phyloP scores from a whole-genome alignment of 2,329 filamentous ascomycete genomes.

The Paradendryphiella salina region DNA sequence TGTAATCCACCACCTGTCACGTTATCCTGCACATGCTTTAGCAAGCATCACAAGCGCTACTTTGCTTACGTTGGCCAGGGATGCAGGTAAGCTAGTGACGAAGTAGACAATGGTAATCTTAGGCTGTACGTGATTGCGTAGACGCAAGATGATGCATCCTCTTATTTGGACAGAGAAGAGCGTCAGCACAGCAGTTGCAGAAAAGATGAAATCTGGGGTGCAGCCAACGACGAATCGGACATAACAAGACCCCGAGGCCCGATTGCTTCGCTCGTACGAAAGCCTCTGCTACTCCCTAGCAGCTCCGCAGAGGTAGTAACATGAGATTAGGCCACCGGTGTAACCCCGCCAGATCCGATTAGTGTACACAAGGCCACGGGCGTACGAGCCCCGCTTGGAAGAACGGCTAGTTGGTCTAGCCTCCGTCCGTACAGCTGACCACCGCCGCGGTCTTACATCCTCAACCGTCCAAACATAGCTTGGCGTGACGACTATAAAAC shows the following conservation, averaged over 20 bases:
- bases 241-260: not conserved
- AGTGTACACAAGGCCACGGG: not conserved
- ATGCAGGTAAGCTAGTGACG: too few relatives aligned
- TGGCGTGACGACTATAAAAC: not conserved
- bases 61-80: too few relatives aligned
- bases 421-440: not conserved
- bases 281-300: not conserved
- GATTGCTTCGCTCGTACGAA: not conserved
- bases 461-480: not conserved
- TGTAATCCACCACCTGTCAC: not conserved
- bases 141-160: too few relatives aligned
- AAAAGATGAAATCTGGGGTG: too few relatives aligned
- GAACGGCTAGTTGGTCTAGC: not conserved
- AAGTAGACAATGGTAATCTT: too few relatives aligned
- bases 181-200: too few relatives aligned
- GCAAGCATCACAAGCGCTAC: too few relatives aligned
- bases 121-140: too few relatives aligned
- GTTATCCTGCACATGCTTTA: too few relatives aligned
- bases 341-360: not conserved
- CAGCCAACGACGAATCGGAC: too few relatives aligned
- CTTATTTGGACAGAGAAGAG: too few relatives aligned
- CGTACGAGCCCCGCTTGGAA: not conserved
- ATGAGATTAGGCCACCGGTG: too few relatives aligned
- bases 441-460: not conserved
- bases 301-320: not conserved